Percentiles rank a stretch among this genome's conserved stretches.
These are phyloP conservation scores for Filobasidium uniguttulatum DNA, from an alignment of 1,284 basidiomycete genomes.

Conservation along the genomic window DNA sequence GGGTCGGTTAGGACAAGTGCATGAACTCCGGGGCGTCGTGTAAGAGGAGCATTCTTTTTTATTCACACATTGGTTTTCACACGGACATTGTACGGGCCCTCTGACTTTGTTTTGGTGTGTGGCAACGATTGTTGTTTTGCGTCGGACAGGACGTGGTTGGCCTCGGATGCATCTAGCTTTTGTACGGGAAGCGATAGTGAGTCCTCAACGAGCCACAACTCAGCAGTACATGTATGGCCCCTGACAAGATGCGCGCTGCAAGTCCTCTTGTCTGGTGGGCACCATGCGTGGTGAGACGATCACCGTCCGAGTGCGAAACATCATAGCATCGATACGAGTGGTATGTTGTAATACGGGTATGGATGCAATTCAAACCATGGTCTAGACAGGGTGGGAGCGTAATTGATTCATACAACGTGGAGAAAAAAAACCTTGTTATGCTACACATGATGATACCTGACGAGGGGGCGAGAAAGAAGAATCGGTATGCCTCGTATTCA, in stretches of 20 bases:
- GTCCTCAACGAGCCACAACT: background rate
- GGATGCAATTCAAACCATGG: no score
- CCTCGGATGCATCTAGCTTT: constrained; percentile 16
- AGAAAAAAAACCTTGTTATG: no score
- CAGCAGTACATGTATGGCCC: background rate
- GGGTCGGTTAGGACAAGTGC: constrained; percentile 31
- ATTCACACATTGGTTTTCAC: background rate
- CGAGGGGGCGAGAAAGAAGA: no score
- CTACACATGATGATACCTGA: no score
- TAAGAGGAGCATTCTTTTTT: constrained; percentile 1
- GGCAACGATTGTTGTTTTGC: background rate
- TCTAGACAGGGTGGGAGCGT: no score
- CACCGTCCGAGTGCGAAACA: no score
- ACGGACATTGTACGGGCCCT: background rate
- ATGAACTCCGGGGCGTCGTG: constrained; percentile 34
- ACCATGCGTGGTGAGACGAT: constrained; percentile 17
- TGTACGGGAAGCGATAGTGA: constrained; percentile 18
- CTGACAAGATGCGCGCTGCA: background rate
- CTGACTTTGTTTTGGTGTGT: background rate
- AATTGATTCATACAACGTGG: no score
- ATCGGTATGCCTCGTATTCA: no score
- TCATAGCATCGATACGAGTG: no score
- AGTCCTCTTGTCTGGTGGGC: constrained; percentile 19
- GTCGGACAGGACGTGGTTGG: constrained; percentile 15
- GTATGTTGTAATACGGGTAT: no score